phyloP scores from a whole-genome alignment of 768 basidiomycete genomes.

The Filobasidium floriforme region DNA sequence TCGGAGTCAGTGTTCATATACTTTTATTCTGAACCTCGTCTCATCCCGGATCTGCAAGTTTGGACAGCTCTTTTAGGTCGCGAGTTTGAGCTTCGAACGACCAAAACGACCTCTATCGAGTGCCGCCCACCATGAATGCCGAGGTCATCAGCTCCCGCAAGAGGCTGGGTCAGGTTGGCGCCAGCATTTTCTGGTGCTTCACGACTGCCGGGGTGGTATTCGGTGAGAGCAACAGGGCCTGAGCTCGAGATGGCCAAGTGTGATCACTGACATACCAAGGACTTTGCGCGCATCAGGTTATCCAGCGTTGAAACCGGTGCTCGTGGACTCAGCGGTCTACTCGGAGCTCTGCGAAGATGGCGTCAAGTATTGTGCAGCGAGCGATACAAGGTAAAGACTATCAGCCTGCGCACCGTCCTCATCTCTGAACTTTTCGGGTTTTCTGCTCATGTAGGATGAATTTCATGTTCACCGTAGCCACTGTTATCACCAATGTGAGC shows the following conservation, averaged over 20 bases:
- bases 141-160: conserved; percentile 25
- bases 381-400: too few species aligned
- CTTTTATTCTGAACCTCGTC: too few species aligned
- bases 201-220: conserved; percentile 42
- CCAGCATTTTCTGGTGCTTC: conserved; percentile 30
- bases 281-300: conserved; percentile 24
- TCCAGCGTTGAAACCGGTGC: conserved; percentile 45
- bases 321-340: conserved; percentile 42
- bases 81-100: too few species aligned
- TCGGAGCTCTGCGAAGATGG: conserved; percentile 32
- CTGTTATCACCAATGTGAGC: conserved; percentile 44
- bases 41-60: too few species aligned
- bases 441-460: too few species aligned
- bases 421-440: too few species aligned
- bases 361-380: conserved; percentile 24
- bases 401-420: too few species aligned
- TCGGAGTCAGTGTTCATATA: too few species aligned
- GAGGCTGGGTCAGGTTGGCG: conserved; percentile 20
- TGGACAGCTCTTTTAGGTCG: too few species aligned
- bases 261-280: neutral
- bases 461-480: conserved; percentile 44
- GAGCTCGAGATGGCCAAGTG: too few species aligned
- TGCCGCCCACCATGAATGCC: conserved; percentile 9
- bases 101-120: too few species aligned
- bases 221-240: conserved; percentile 29